phyloP scores from a whole-genome alignment of 768 basidiomycete species.

The Postia placenta region DNA sequence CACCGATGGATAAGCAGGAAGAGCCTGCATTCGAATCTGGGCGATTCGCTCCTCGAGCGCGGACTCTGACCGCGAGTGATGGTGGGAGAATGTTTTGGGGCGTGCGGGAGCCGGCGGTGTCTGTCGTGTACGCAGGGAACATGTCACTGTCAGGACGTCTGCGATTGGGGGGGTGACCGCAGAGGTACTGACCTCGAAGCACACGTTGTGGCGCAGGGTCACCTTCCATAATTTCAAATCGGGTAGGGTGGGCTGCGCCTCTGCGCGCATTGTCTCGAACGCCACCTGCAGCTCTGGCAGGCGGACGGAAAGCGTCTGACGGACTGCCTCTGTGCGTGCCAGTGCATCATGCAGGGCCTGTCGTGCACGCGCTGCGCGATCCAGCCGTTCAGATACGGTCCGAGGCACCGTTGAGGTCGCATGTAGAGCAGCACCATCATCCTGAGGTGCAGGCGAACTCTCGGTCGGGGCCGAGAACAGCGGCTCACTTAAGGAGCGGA shows the following conservation, averaged over 20 bases:
- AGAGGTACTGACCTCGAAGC: slow-evolving; percentile 5
- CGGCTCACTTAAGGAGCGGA: slow-evolving; percentile 8
- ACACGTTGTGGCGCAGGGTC: neutral
- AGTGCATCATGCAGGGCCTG: slow-evolving; percentile 8
- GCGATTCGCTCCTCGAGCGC: slow-evolving; percentile 13
- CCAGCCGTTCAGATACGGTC: slow-evolving; percentile 10
- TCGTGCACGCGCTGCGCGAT: slow-evolving; percentile 4
- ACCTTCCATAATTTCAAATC: slow-evolving; percentile 7
- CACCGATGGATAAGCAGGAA: slow-evolving; percentile 6
- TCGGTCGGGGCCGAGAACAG: slow-evolving; percentile 9
- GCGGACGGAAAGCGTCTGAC: slow-evolving; percentile 1
- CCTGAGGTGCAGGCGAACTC: neutral
- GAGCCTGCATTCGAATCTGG: slow-evolving; percentile 8
- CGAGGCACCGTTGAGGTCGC: neutral
- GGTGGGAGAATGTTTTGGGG: slow-evolving; percentile 1
- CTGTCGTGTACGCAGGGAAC: neutral
- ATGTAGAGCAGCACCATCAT: neutral
- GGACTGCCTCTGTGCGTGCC: slow-evolving; percentile 3
- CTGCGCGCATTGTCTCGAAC: neutral
- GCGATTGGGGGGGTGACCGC: neutral
- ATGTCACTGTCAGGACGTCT: neutral
- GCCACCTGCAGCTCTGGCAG: neutral
- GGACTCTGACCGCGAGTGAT: neutral
- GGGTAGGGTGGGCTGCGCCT: neutral
- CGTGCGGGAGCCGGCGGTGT: neutral